Evolutionary conservation across 352 stramenopile species (phyloP).

Genomic region (Globisporangium nodosum): DNA sequence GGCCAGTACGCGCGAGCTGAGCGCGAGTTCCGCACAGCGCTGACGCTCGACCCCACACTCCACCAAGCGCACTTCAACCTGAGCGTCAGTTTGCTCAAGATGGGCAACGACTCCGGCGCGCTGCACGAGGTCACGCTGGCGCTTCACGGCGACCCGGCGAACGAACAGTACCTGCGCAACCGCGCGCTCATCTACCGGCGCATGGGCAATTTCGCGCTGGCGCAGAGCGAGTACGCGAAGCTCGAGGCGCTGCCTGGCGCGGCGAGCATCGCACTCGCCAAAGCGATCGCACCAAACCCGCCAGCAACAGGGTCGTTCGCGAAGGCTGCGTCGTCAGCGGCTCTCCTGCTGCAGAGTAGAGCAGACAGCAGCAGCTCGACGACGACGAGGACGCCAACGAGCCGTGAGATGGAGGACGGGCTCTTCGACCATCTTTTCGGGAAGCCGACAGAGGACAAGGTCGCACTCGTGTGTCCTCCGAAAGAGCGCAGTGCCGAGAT

Average conservation of each 20-base stretch:
- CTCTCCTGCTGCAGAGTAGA: not conserved
- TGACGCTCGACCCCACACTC: conserved; percentile 40
- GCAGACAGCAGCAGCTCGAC: too few relatives aligned
- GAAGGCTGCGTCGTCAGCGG: conserved; percentile 7
- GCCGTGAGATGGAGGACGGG: conserved; percentile 47
- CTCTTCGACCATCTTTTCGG: conserved; percentile 66
- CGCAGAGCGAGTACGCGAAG: conserved; percentile 49
- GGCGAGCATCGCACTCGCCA: not conserved
- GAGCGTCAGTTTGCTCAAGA: conserved; percentile 42
- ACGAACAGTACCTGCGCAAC: conserved; percentile 47
- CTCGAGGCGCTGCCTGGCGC: conserved; percentile 14
- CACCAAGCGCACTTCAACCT: conserved; percentile 67
- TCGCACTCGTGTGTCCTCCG: conserved; percentile 46
- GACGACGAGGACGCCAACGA: not conserved
- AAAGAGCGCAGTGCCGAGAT: conserved; percentile 33
- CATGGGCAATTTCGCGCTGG: conserved; percentile 37
- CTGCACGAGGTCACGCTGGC: conserved; percentile 33
- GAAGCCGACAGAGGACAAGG: conserved; percentile 53
- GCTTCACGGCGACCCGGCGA: conserved; percentile 29
- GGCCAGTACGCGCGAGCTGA: conserved; percentile 41
- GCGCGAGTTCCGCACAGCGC: conserved; percentile 32
- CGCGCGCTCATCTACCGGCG: conserved; percentile 50
- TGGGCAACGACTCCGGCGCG: conserved; percentile 34
- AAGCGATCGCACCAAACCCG: conserved; percentile 1
- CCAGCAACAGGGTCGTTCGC: conserved; percentile 1